Evolutionary conservation across 805 yeast species (phyloP), one percentile per base, ranked within the genome.

Genomic region (Nakazawaea sp.): DNA sequence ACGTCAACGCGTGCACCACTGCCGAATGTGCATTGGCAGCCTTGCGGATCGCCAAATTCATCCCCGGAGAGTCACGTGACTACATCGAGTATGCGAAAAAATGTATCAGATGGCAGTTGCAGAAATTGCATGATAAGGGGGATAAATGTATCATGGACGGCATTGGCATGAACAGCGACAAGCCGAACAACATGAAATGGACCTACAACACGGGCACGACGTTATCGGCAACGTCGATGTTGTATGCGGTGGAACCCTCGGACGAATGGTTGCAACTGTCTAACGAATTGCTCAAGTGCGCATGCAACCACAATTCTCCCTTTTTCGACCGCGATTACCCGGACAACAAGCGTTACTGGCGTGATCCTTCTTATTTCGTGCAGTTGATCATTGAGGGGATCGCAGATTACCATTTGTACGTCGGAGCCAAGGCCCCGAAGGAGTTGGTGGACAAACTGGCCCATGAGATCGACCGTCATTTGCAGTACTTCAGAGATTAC

Each of bases 171-270:
- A 66, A 66, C 30, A 56, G 59, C 5, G 61, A 61, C 29, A 50
- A 58, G 18, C 61, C 64, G 9, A 72, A 76, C 46, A 63, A 62
- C 15, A 65, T 66, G 48, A 78, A 80, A 56, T 76, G 78, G 72
- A 69, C 84, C 5, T 80, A 80, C 54, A 81, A 80, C 56, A 69
- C 74, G 9, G 88, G 88, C 17, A 70, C 81, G 9, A 75, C 86
- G 0, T 48, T 81, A 24, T 69, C 79, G 9, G 74, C 79, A 1
- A 65, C 73, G 7, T 56, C 72, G 12, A 55, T 64, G 46, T 54
- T 79, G 47, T 78, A 68, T 45, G 60, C 61, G 35, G 58, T 59
- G 42, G 80, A 83, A 30, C 53, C 62, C 15, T 72, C 77, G 39
- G 52, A 59, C 10, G 60, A 68, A 48, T 79, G 81, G 78, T 53